These are phyloP conservation scores for Isatis tinctoria DNA, from an alignment of 345 rosid species.

Conservation along the genomic window DNA sequence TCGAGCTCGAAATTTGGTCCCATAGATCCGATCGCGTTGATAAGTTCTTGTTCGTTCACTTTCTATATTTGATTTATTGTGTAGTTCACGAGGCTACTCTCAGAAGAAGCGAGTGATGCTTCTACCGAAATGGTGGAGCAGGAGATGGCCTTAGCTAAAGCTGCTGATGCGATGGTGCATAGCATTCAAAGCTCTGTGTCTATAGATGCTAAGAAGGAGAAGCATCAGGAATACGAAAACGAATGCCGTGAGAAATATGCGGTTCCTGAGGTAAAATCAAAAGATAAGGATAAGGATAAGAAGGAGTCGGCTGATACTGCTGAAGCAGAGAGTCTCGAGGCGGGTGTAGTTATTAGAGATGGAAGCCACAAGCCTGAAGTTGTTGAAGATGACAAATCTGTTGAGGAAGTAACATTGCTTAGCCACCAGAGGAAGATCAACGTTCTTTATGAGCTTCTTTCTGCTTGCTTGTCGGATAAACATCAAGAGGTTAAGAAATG, in stretches of 20 bases:
- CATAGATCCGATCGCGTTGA: background rate
- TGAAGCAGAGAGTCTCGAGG: conserved; percentile 19
- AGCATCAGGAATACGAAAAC: conserved; percentile 64
- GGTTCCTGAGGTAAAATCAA: conserved; percentile 40
- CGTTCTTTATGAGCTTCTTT: conserved; percentile 83
- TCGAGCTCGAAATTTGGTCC: background rate
- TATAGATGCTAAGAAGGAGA: conserved; percentile 58
- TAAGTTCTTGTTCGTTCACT: background rate
- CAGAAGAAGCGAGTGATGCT: conserved; percentile 60
- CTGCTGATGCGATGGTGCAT: conserved; percentile 57
- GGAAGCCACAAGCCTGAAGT: conserved; percentile 22
- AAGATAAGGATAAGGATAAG: conserved; percentile 29
- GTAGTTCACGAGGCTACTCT: conserved; percentile 72
- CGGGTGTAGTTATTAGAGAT: conserved; percentile 23
- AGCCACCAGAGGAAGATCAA: conserved; percentile 68
- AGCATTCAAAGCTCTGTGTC: conserved; percentile 54
- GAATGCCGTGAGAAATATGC: conserved; percentile 71
- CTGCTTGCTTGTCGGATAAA: conserved; percentile 83
- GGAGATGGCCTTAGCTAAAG: conserved; percentile 69
- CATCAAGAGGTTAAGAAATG: conserved; percentile 46
- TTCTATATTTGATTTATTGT: background rate
- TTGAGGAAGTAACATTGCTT: conserved; percentile 59
- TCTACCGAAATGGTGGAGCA: conserved; percentile 47
- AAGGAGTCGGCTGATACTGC: background rate
- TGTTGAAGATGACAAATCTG: conserved; percentile 45